Percentiles rank a stretch among this genome's conserved stretches.
These are phyloP conservation scores for Sclerotinia borealis DNA, from an alignment of 2,329 filamentous ascomycete species.

Conservation along the genomic window DNA sequence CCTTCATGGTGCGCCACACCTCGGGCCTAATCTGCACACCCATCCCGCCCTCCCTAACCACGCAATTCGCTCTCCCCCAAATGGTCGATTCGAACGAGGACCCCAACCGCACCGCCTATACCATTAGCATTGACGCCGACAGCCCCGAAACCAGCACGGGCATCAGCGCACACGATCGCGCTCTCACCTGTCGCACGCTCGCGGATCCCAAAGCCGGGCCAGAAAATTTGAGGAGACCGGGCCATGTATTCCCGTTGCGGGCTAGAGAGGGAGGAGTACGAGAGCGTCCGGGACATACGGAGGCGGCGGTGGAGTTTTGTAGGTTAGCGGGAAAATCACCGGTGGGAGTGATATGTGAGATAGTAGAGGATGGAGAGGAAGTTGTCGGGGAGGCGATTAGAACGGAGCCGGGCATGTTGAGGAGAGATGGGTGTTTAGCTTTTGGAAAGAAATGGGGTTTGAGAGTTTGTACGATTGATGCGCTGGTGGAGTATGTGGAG, in stretches of 20 bases:
- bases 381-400: slow-evolving; percentile 62
- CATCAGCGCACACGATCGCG: slow-evolving; percentile 83
- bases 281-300: slow-evolving; percentile 78
- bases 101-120: slow-evolving; percentile 87
- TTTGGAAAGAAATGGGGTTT: slow-evolving; percentile 88
- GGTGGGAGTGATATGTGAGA: slow-evolving; percentile 82
- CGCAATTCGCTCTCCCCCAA: slow-evolving; percentile 70
- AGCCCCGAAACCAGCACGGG: slow-evolving; percentile 74
- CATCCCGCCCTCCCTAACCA: slow-evolving; percentile 62
- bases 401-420: slow-evolving; percentile 76
- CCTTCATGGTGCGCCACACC: slow-evolving; percentile 89
- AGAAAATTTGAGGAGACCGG: slow-evolving; percentile 69
- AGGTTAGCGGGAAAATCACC: slow-evolving; percentile 69
- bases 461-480: slow-evolving; percentile 92
- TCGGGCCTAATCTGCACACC: slow-evolving; percentile 91
- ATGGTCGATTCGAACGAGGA: slow-evolving; percentile 78
- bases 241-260: slow-evolving; percentile 83
- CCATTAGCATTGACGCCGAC: slow-evolving; percentile 76
- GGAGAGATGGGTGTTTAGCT: slow-evolving; percentile 76
- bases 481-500: slow-evolving; percentile 62
- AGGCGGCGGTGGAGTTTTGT: slow-evolving; percentile 89
- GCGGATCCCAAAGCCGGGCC: slow-evolving; percentile 53
- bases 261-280: slow-evolving; percentile 75
- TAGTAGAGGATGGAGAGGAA: slow-evolving; percentile 77
- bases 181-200: slow-evolving; percentile 71